phyloP scores from a whole-genome alignment of 495 filamentous ascomycete genomes.

The Xylaria curta region DNA sequence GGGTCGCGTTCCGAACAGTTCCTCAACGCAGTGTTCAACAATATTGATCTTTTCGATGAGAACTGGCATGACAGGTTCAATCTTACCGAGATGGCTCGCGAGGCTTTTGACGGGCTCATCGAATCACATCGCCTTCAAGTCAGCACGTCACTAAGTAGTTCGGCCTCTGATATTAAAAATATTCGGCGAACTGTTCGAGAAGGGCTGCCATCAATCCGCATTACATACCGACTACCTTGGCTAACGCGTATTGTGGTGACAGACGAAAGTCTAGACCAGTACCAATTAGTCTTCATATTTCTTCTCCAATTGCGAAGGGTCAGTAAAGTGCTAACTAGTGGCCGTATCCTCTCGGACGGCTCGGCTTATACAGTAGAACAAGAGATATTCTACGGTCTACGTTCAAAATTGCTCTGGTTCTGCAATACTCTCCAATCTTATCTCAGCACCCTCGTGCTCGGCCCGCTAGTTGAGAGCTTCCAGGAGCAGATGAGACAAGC shows the following conservation, averaged over 20 bases:
- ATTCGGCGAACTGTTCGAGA: slow-evolving; percentile 52
- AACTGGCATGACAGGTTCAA: slow-evolving; percentile 85
- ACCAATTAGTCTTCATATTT: slow-evolving; percentile 75
- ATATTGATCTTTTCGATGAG: slow-evolving; percentile 68
- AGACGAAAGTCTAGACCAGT: slow-evolving; percentile 62
- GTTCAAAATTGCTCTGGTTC: slow-evolving; percentile 82
- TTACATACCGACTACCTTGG: slow-evolving; percentile 77
- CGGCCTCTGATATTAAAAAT: slow-evolving; percentile 41
- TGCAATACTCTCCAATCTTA: slow-evolving; percentile 76
- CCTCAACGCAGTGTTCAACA: slow-evolving; percentile 73
- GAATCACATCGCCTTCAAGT: slow-evolving; percentile 65
- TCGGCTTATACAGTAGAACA: slow-evolving; percentile 41
- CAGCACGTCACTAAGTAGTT: slow-evolving; percentile 52
- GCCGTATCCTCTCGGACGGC: slow-evolving; percentile 50
- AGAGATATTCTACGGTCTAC: slow-evolving; percentile 64
- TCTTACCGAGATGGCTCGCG: slow-evolving; percentile 78
- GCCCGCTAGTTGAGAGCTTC: slow-evolving; percentile 61
- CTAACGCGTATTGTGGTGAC: slow-evolving; percentile 83
- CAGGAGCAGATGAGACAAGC: slow-evolving; percentile 59
- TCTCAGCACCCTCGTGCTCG: slow-evolving; percentile 73
- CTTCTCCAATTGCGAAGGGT: slow-evolving; percentile 79
- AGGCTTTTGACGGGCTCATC: slow-evolving; percentile 64
- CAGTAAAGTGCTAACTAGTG: slow-evolving; percentile 68
- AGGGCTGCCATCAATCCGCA: slow-evolving; percentile 61
- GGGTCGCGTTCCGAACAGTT: slow-evolving; percentile 68